These are phyloP conservation scores for Metschnikowia lochheadii DNA, from an alignment of 805 yeast genomes.

Conservation along the genomic window DNA sequence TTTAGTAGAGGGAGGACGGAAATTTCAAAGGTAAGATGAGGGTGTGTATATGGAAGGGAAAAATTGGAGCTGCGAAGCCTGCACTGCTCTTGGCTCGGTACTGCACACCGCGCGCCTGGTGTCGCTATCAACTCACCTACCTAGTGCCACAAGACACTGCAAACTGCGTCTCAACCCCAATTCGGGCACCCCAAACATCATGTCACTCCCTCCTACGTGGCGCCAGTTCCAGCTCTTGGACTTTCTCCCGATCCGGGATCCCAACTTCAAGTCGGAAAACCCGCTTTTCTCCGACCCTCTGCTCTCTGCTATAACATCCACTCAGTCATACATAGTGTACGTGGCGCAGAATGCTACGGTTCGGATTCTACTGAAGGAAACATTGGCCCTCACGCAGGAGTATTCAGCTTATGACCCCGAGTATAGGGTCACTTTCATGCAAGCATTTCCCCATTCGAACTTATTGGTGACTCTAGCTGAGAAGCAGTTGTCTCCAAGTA, in stretches of 20 bases:
- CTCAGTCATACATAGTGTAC: conserved; percentile 53
- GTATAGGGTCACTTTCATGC: conserved; percentile 57
- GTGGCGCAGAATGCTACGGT: conserved; percentile 53
- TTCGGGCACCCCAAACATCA: background rate
- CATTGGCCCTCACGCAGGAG: conserved; percentile 42
- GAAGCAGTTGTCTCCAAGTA: conserved; percentile 63
- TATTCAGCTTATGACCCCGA: conserved; percentile 66
- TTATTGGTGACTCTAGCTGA: conserved; percentile 72
- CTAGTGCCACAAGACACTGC: background rate
- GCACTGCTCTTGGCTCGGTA: background rate
- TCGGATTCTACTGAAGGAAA: conserved; percentile 48
- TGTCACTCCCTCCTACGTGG: conserved; percentile 42
- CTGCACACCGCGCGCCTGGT: conserved; percentile 1
- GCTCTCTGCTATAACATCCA: conserved; percentile 58
- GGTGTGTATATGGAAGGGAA: conserved; percentile 5
- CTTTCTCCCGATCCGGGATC: conserved; percentile 78
- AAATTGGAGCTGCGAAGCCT: conserved; percentile 4
- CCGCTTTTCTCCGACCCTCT: conserved; percentile 79
- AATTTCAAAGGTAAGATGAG: conserved; percentile 2
- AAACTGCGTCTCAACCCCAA: conserved; percentile 2
- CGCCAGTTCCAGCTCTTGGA: conserved; percentile 87
- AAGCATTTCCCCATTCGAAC: conserved; percentile 44
- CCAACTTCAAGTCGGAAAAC: conserved; percentile 54
- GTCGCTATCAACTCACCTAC: conserved; percentile 2
- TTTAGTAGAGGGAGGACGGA: background rate